A percentile compares a stretch with the other conserved stretches of the same genome.
phyloP scores from a whole-genome alignment of 805 yeast species.

The Debaryomyces hansenii region DNA sequence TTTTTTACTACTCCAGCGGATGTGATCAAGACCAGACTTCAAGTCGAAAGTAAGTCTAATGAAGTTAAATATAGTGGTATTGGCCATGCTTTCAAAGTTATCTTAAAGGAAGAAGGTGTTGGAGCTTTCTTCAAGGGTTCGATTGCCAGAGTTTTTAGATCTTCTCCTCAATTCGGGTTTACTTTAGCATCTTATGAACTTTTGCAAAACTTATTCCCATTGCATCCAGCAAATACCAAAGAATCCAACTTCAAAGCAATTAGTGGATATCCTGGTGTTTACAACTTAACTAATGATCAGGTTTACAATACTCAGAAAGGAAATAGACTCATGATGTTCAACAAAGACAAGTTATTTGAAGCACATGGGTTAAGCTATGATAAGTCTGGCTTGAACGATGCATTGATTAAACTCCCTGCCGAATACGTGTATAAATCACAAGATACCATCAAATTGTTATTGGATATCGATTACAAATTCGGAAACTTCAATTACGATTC shows the following conservation, averaged over 20 bases:
- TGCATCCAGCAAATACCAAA: slow-evolving; percentile 49
- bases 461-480: slow-evolving; percentile 63
- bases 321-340: slow-evolving; percentile 36
- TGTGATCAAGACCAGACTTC: slow-evolving; percentile 93
- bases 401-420: slow-evolving; percentile 43
- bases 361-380: slow-evolving; percentile 26
- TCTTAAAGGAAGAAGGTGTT: slow-evolving; percentile 79
- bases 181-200: slow-evolving; percentile 96
- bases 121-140: slow-evolving; percentile 95
- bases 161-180: slow-evolving; percentile 97
- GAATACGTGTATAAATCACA: slow-evolving; percentile 56
- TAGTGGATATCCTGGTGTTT: slow-evolving; percentile 47
- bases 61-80: slow-evolving; percentile 79
- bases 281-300: slow-evolving; percentile 44
- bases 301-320: slow-evolving; percentile 40
- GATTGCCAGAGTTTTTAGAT: slow-evolving; percentile 88
- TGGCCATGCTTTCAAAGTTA: slow-evolving; percentile 70
- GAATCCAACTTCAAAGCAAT: slow-evolving; percentile 45
- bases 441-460: slow-evolving; percentile 59
- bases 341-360: slow-evolving; percentile 34
- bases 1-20: slow-evolving; percentile 95
- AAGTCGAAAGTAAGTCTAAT: slow-evolving; percentile 75
- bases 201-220: slow-evolving; percentile 76
- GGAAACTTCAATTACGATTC: slow-evolving; percentile 53
- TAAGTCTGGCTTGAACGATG: slow-evolving; percentile 30